These are phyloP conservation scores for Leccinum fuscescens DNA, from an alignment of 1,284 basidiomycete species.

Conservation along the genomic window DNA sequence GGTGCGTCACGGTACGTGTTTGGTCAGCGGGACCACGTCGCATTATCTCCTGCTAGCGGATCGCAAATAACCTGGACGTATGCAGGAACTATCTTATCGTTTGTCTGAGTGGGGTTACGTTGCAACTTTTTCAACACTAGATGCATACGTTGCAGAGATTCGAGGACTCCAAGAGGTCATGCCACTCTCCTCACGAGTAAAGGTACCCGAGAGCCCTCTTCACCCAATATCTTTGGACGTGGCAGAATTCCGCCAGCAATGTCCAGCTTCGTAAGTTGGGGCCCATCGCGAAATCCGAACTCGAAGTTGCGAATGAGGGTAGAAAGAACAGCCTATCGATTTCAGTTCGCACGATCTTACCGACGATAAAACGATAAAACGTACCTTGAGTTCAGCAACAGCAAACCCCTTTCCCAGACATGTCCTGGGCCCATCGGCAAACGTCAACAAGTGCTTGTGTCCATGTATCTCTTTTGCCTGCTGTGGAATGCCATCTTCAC, in stretches of 20 bases:
- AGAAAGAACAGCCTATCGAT: slow-evolving; percentile 41
- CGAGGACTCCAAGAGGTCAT: not conserved
- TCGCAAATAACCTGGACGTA: too few relatives aligned
- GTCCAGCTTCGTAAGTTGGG: slow-evolving; percentile 36
- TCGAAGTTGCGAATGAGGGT: slow-evolving; percentile 44
- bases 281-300: slow-evolving; percentile 45
- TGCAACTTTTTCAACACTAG: not conserved
- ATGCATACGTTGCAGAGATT: not conserved
- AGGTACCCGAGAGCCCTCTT: slow-evolving; percentile 42
- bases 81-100: not conserved
- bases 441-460: slow-evolving; percentile 45
- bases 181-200: slow-evolving; percentile 32
- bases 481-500: slow-evolving; percentile 10
- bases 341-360: not conserved
- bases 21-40: too few relatives aligned
- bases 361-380: not conserved
- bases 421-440: slow-evolving; percentile 47
- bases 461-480: slow-evolving; percentile 39
- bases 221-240: slow-evolving; percentile 44
- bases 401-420: slow-evolving; percentile 48
- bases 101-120: not conserved
- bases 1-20: too few relatives aligned
- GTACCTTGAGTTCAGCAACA: slow-evolving; percentile 35
- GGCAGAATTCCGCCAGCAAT: slow-evolving; percentile 36
- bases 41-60: too few relatives aligned